phyloP scores from a whole-genome alignment of 2,329 filamentous ascomycete species.

The Cladosporium sp. region DNA sequence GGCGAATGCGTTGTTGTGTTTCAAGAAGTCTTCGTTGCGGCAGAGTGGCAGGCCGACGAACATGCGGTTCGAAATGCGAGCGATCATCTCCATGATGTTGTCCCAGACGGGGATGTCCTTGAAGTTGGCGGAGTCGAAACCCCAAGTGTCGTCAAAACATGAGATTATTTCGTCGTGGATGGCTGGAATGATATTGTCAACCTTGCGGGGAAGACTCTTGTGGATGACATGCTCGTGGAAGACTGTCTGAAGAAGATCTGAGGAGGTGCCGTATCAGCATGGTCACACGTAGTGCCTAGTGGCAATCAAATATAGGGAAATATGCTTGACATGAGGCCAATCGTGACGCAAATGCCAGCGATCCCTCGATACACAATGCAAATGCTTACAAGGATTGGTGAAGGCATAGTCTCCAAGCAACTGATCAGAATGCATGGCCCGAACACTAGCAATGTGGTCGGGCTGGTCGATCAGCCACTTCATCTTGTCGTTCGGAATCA shows the following conservation, averaged over 20 bases:
- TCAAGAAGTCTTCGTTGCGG: conserved; percentile 45
- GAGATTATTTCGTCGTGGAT: conserved; percentile 36
- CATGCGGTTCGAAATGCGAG: conserved; percentile 41
- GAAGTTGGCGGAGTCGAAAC: conserved; percentile 35
- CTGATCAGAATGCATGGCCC: conserved; percentile 35
- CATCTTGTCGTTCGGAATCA: conserved; percentile 20
- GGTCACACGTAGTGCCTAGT: background rate
- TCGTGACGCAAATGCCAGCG: too few species aligned
- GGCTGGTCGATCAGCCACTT: conserved; percentile 42
- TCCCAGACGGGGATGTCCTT: conserved; percentile 27
- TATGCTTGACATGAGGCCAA: too few species aligned
- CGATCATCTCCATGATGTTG: conserved; percentile 36
- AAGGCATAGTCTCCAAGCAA: conserved; percentile 39
- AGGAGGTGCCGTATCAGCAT: conserved; percentile 10
- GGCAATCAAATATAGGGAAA: too few species aligned
- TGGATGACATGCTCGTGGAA: conserved; percentile 41
- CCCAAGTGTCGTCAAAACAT: conserved; percentile 34
- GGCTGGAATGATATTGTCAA: conserved; percentile 35
- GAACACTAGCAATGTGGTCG: conserved; percentile 35
- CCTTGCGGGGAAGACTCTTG: conserved; percentile 37
- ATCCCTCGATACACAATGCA: too few species aligned
- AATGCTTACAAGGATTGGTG: conserved; percentile 17
- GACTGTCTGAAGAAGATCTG: conserved; percentile 33
- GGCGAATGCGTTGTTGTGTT: conserved; percentile 48
- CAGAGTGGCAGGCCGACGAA: conserved; percentile 44